Evolutionary conservation across 2,329 filamentous ascomycete species (phyloP).

Genomic region (Trichoderma sp.): DNA sequence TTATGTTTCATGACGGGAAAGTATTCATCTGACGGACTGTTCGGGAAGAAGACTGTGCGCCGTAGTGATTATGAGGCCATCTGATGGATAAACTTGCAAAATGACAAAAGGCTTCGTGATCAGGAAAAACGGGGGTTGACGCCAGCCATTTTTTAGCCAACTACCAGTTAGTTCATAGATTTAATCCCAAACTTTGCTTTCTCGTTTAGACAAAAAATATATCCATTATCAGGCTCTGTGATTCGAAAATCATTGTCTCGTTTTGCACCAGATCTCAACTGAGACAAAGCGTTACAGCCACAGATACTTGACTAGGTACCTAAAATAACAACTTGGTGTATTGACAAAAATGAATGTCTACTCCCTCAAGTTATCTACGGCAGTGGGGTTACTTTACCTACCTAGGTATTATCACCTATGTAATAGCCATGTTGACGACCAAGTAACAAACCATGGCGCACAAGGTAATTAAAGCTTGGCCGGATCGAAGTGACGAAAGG

Average conservation of each 20-base stretch:
- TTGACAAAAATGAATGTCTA: not conserved
- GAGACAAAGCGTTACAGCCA: no score
- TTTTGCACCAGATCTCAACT: not conserved
- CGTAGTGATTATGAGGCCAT: not conserved
- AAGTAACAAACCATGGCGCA: not conserved
- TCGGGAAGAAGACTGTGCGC: not conserved
- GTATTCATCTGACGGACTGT: not conserved
- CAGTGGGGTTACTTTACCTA: not conserved
- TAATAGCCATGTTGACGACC: not conserved
- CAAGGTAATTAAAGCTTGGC: not conserved
- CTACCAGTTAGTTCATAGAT: not conserved
- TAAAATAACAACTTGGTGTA: not conserved
- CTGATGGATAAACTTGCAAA: not conserved
- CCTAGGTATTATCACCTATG: not conserved
- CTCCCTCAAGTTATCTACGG: not conserved
- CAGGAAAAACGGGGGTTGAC: not conserved
- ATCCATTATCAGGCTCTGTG: not conserved
- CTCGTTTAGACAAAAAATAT: not conserved
- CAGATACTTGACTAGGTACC: not conserved
- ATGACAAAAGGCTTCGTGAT: not conserved
- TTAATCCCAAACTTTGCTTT: no score
- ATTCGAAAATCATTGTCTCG: not conserved
- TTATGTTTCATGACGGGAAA: not conserved
- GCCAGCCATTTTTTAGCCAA: not conserved
- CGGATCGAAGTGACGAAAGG: not conserved